Conservation (phyloP, 177 flowering plant species). For the Vitis hybrid region DNA sequence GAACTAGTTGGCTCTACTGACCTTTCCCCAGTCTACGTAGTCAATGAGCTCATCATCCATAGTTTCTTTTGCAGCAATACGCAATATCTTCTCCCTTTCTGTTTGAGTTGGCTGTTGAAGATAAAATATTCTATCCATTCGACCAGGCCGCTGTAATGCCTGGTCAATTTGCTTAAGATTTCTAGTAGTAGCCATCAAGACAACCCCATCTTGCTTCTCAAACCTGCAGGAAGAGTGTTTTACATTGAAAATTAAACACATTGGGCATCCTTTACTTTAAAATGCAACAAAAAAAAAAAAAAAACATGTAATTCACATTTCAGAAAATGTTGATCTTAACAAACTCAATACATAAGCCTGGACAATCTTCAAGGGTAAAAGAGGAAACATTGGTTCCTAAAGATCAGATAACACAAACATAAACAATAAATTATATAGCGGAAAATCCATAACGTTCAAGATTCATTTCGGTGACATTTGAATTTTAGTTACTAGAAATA, state of each 20-base stretch:
- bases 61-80: slow-evolving; percentile 71
- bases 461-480: no score
- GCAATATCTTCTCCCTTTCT: slow-evolving; percentile 84
- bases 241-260: background rate
- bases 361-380: background rate
- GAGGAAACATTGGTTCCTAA: background rate
- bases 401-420: background rate
- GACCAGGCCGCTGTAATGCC: slow-evolving; percentile 88
- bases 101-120: slow-evolving; percentile 77
- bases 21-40: slow-evolving; percentile 92
- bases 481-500: no score
- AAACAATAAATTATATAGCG: no score
- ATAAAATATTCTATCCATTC: slow-evolving; percentile 95
- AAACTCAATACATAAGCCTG: background rate
- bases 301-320: no score
- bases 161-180: slow-evolving; percentile 80
- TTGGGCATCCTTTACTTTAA: background rate
- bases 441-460: no score
- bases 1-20: slow-evolving; percentile 10
- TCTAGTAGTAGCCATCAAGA: slow-evolving; percentile 91
- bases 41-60: slow-evolving; percentile 82
- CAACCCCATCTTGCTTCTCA: slow-evolving; percentile 99
- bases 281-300: background rate
- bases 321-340: background rate
- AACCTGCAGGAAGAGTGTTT: slow-evolving; percentile 45